Conservation (phyloP, 2,329 filamentous ascomycete genomes). For the Colletotrichum sp. region DNA sequence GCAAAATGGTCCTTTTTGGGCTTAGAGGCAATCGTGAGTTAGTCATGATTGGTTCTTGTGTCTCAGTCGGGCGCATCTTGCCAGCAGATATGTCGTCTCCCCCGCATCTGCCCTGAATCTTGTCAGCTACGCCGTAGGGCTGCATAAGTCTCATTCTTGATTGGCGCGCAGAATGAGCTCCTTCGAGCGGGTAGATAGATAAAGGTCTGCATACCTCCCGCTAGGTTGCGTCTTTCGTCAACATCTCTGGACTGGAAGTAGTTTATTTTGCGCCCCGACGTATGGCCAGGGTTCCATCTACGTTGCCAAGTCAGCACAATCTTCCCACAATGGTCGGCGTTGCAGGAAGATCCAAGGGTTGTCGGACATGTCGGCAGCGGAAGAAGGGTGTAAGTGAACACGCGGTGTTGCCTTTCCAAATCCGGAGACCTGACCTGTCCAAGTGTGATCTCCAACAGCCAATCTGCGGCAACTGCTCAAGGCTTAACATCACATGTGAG, state of each 20-base stretch:
- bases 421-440: not conserved
- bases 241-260: not conserved
- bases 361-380: constrained; percentile 14
- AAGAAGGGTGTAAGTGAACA: constrained; percentile 21
- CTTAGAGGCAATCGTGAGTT: not conserved
- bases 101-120: not conserved
- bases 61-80: not conserved
- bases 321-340: constrained; percentile 17
- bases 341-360: constrained; percentile 20
- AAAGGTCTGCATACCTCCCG: not conserved
- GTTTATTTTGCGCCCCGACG: not conserved
- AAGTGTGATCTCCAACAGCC: constrained; percentile 20
- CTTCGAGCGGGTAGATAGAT: not conserved
- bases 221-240: not conserved
- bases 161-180: not conserved
- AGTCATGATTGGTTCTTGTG: not conserved
- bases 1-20: not conserved
- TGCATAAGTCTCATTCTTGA: not conserved
- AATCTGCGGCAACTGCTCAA: constrained; percentile 17
- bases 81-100: not conserved
- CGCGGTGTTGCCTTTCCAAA: not conserved
- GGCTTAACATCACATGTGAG: not conserved
- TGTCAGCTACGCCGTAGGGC: not conserved
- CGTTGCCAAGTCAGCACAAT: not conserved
- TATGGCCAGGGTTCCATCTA: not conserved